A percentile compares a stretch with the other conserved stretches of the same genome.
These are phyloP conservation scores for Spergularia marina DNA, from an alignment of 148 eudicot species.

Conservation along the genomic window DNA sequence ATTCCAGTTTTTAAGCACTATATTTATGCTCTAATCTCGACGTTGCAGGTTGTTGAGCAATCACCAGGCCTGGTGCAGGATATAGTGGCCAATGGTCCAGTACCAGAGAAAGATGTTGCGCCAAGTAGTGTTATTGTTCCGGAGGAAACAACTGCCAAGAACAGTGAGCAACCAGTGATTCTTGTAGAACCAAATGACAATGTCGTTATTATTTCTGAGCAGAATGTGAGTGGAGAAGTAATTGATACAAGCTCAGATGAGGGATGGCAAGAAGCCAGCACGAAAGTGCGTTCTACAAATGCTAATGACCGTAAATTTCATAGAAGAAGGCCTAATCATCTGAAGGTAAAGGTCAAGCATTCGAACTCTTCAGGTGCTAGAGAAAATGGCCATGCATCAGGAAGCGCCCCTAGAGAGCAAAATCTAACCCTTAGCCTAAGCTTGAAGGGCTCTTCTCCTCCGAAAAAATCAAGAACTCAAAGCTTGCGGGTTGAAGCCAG, in stretches of 20 bases:
- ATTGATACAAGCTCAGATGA: constrained; percentile 62
- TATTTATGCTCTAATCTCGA: constrained; percentile 34
- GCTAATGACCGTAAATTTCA: constrained; percentile 43
- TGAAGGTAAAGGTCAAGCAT: constrained; percentile 57
- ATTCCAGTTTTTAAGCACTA: neutral
- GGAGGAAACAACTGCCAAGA: constrained; percentile 15
- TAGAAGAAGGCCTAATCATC: constrained; percentile 58
- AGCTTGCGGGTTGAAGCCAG: constrained; percentile 21
- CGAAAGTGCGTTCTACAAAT: constrained; percentile 61
- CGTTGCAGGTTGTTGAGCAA: constrained; percentile 55
- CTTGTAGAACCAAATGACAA: constrained; percentile 32
- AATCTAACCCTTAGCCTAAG: constrained; percentile 35
- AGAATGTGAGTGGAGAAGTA: constrained; percentile 30
- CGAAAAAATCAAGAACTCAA: constrained; percentile 44
- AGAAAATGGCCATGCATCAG: constrained; percentile 48
- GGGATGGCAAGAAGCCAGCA: constrained; percentile 96
- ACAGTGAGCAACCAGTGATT: constrained; percentile 7
- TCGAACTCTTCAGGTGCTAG: constrained; percentile 33
- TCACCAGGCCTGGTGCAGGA: constrained; percentile 39
- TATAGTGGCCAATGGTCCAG: constrained; percentile 21
- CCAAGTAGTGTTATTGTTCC: constrained; percentile 22
- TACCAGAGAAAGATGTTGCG: constrained; percentile 26
- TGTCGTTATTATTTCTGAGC: constrained; percentile 33
- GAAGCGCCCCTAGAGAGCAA: constrained; percentile 35
- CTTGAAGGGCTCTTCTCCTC: constrained; percentile 34